Base-by-base conservation (phyloP, 257 asterid genomes). In the Primulina huaijiensis region DNA sequence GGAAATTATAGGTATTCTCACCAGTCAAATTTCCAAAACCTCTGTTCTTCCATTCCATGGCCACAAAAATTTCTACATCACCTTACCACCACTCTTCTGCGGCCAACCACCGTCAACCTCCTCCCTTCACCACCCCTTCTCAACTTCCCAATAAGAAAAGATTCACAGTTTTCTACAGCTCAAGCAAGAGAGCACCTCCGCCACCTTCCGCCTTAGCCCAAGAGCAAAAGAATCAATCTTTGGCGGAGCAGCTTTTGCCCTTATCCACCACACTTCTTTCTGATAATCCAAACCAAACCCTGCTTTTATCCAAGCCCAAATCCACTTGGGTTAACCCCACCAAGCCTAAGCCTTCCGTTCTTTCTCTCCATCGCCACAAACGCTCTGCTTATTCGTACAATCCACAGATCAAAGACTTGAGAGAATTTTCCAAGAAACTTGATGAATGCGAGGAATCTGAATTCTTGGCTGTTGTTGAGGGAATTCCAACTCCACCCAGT, bases 311-410 rank as follows among this genome's bases (percentile, higher is more conserved):
- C 73, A 91, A 88, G 68, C 97, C 97, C 0, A 87, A 89, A 75
- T 87, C 99, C 53, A 85, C 87, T 38, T 93, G 99, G 99, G 95
- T 90, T 34, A 93, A 93, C 71, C 97, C 99, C 71, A 77, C 96
- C 3, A 89, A 81, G 79, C 94, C 92, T 20, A 90, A 72, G 78
- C 97, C 95, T 20, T 81, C 95, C 19, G 92, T 89, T 1, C 90
- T 94, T 12, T 86, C 97, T 30, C 93, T 89, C 35, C 88, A 90
- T 64, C 92, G 99, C 79, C 99, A 94, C 5, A 83, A 88, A 30
- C 89, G 96, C 69, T 40, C 86, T 20, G 64, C 92, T 8, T 78
- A 81, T 40, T 56, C 91, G 0, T 81, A 85, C 73, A 91, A 84
- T 16, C 95, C 99, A 7, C 92, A 87, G 69, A 67, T 90, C 67